These are phyloP conservation scores for Eleusine indica DNA, from an alignment of 176 grass and related monocot species.

Conservation along the genomic window DNA sequence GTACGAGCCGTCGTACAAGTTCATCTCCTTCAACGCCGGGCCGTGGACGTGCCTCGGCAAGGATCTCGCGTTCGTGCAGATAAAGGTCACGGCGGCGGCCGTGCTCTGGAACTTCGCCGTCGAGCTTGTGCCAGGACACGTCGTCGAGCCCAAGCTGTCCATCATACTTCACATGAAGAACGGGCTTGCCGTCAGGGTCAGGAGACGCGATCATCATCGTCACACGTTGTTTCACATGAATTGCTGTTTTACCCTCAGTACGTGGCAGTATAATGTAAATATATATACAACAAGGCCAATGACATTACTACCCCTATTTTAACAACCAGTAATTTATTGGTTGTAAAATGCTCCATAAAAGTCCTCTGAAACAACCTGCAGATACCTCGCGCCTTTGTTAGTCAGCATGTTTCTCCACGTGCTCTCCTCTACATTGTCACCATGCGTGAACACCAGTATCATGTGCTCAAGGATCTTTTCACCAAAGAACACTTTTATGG, in stretches of 20 bases:
- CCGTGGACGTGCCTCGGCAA: constrained; percentile 84
- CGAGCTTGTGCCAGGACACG: constrained; percentile 53
- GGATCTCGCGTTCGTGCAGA: constrained; percentile 78
- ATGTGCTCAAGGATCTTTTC: constrained; percentile 64
- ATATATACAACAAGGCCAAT: too few species aligned
- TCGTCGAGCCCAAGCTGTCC: constrained; percentile 73
- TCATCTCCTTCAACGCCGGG: constrained; percentile 81
- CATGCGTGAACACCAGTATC: constrained; percentile 48
- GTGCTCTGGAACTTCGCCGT: constrained; percentile 70
- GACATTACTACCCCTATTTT: too few species aligned
- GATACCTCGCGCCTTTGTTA: not conserved
- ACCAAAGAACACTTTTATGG: constrained; percentile 56
- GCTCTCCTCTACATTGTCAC: constrained; percentile 51
- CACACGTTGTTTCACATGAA: too few species aligned
- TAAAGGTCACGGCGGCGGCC: constrained; percentile 60
- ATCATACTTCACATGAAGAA: constrained; percentile 89
- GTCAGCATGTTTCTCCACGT: constrained; percentile 14
- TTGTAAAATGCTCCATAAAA: too few species aligned
- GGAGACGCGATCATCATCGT: constrained; percentile 10
- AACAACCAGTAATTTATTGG: too few species aligned
- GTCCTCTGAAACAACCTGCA: constrained; percentile 1
- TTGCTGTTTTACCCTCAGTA: too few species aligned
- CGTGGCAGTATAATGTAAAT: too few species aligned
- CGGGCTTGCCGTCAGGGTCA: constrained; percentile 64
- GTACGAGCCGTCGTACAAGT: constrained; percentile 84